Conservation (phyloP, 805 yeast species). For the Candida wancherniae region DNA sequence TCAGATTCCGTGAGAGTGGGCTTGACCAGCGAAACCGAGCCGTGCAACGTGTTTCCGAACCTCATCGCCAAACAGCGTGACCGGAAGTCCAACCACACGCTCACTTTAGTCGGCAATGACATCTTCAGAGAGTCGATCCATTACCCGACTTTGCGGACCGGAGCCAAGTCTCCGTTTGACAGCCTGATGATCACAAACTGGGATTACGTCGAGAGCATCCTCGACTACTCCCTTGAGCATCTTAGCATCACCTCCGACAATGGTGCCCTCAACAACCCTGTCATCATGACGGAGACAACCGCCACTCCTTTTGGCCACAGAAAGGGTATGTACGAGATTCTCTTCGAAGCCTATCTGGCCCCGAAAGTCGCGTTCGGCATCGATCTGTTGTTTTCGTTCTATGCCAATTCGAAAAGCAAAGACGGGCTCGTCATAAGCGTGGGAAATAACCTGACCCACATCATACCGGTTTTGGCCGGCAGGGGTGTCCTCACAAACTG, state of each 20-base stretch:
- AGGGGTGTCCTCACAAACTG: slow-evolving; percentile 59
- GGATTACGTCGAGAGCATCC: slow-evolving; percentile 78
- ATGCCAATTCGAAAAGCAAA: slow-evolving; percentile 47
- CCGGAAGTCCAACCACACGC: slow-evolving; percentile 54
- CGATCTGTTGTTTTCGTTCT: slow-evolving; percentile 74
- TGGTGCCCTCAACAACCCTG: slow-evolving; percentile 66
- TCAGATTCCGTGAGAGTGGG: slow-evolving; percentile 58
- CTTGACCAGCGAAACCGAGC: slow-evolving; percentile 39
- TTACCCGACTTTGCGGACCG: slow-evolving; percentile 52
- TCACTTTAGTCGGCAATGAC: slow-evolving; percentile 81
- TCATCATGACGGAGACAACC: slow-evolving; percentile 73
- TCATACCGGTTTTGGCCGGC: slow-evolving; percentile 78
- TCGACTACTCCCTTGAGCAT: slow-evolving; percentile 82
- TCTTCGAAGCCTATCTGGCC: slow-evolving; percentile 78
- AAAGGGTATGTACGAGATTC: slow-evolving; percentile 66
- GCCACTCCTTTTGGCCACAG: slow-evolving; percentile 71
- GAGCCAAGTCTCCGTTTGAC: slow-evolving; percentile 78
- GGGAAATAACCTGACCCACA: slow-evolving; percentile 76
- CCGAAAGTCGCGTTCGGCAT: slow-evolving; percentile 78
- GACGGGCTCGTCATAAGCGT: slow-evolving; percentile 76
- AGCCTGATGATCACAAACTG: slow-evolving; percentile 85
- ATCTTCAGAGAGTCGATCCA: slow-evolving; percentile 51
- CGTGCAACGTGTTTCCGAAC: slow-evolving; percentile 67
- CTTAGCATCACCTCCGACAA: slow-evolving; percentile 52
- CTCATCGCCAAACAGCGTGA: slow-evolving; percentile 73